Percentiles rank a stretch among this genome's conserved stretches.
Conservation (phyloP, 257 asterid species). For the Echium plantagineum region DNA sequence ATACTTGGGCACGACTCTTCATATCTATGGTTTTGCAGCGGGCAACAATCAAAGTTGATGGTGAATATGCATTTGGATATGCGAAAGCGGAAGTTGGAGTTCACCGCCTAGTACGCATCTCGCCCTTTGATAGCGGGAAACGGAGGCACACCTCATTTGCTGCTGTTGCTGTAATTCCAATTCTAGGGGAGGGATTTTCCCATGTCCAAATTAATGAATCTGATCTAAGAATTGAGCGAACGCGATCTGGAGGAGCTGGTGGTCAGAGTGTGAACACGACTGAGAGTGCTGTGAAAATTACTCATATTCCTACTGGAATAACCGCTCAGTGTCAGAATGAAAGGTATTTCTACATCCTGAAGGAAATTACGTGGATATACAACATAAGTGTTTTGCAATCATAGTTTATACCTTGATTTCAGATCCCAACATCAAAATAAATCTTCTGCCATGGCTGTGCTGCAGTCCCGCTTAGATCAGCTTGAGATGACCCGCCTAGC, state of each 20-base stretch:
- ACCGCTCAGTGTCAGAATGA: constrained; percentile 85
- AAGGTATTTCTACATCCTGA: constrained; percentile 33
- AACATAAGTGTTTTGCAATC: background rate
- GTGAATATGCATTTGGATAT: constrained; percentile 83
- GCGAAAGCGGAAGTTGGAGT: constrained; percentile 97
- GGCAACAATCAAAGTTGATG: constrained; percentile 84
- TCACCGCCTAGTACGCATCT: constrained; percentile 87
- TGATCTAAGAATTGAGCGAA: constrained; percentile 72
- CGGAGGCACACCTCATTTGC: constrained; percentile 95
- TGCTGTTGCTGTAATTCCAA: constrained; percentile 91
- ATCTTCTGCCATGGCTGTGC: constrained; percentile 93
- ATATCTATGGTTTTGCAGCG: constrained; percentile 33
- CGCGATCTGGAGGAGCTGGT: constrained; percentile 79
- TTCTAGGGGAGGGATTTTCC: constrained; percentile 64
- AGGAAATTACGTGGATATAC: constrained; percentile 1
- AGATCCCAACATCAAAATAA: constrained; percentile 96
- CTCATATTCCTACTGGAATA: constrained; percentile 91
- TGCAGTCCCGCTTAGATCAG: constrained; percentile 89
- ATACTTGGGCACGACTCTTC: background rate
- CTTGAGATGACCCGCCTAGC: constrained; percentile 85
- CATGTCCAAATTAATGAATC: constrained; percentile 75
- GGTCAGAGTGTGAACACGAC: constrained; percentile 90
- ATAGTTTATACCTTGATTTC: constrained; percentile 4
- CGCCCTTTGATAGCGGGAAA: constrained; percentile 83
- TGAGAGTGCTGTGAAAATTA: constrained; percentile 87